Conservation (phyloP, 2,329 filamentous ascomycete genomes). For the Bipolaris bicolor region DNA sequence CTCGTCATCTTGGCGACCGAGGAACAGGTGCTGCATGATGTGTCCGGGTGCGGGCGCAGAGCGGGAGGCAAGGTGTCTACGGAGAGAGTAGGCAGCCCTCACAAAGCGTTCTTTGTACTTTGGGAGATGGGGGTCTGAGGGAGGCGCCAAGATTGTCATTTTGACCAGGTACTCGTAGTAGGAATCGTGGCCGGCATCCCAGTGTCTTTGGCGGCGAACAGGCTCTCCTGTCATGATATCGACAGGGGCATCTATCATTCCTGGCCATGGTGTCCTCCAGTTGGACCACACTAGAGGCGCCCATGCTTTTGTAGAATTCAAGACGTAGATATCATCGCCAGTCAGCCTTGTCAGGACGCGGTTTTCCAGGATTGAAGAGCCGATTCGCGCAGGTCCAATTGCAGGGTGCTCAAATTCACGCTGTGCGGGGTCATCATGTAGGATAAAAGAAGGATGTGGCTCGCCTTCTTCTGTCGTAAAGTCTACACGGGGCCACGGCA, state of each 20-base stretch:
- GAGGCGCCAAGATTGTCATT: conserved; percentile 47
- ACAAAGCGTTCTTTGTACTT: conserved; percentile 45
- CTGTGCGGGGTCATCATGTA: conserved; percentile 38
- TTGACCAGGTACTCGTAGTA: conserved; percentile 54
- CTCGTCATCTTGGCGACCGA: conserved; percentile 43
- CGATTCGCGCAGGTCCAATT: conserved; percentile 51
- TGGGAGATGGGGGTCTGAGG: conserved; percentile 42
- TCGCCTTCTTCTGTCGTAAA: conserved; percentile 47
- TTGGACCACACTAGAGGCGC: conserved; percentile 54
- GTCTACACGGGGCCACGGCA: conserved; percentile 55
- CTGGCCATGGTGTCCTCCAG: conserved; percentile 48
- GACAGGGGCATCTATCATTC: conserved; percentile 52
- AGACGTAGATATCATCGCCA: conserved; percentile 48
- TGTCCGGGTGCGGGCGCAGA: conserved; percentile 44
- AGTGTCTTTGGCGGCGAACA: conserved; percentile 48
- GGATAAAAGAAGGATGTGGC: conserved; percentile 38
- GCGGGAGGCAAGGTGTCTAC: conserved; percentile 45
- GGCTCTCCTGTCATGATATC: conserved; percentile 53
- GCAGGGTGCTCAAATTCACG: conserved; percentile 44
- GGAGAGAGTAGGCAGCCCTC: conserved; percentile 45
- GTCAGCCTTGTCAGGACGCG: conserved; percentile 51
- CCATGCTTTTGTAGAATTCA: conserved; percentile 53
- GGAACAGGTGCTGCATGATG: conserved; percentile 49
- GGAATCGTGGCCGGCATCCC: conserved; percentile 54
- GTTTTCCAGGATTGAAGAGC: conserved; percentile 55